A percentile compares a stretch with the other conserved stretches of the same genome.
phyloP scores from a whole-genome alignment of 2,329 filamentous ascomycete species.

The Beauveria pseudobassiana region DNA sequence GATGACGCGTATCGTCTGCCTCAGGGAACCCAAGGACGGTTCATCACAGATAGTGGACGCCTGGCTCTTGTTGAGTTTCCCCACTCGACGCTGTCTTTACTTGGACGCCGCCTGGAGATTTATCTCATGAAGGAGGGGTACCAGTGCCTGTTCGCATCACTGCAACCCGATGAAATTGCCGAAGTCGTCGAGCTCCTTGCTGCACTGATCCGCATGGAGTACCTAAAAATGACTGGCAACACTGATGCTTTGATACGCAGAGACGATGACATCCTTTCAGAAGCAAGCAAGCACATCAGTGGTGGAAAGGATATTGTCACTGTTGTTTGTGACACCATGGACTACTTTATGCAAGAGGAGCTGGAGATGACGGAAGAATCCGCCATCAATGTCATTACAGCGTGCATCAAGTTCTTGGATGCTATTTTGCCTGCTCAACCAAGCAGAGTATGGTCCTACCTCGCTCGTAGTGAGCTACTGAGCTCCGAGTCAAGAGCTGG shows the following conservation, averaged over 20 bases:
- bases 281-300: conserved; percentile 46
- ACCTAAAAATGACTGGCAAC: conserved; percentile 27
- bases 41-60: conserved; percentile 70
- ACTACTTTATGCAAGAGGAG: conserved; percentile 57
- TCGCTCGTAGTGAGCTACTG: conserved; percentile 73
- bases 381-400: conserved; percentile 56
- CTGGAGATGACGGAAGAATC: conserved; percentile 50
- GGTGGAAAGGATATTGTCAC: conserved; percentile 67
- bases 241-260: conserved; percentile 25
- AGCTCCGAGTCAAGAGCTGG: conserved; percentile 69
- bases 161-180: conserved; percentile 55
- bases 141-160: conserved; percentile 42
- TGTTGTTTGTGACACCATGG: conserved; percentile 78
- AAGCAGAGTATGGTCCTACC: conserved; percentile 81
- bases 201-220: conserved; percentile 54
- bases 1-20: conserved; percentile 55
- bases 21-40: conserved; percentile 57
- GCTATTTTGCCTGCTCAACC: conserved; percentile 68
- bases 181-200: conserved; percentile 71
- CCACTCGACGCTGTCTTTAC: conserved; percentile 72
- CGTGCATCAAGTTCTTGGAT: conserved; percentile 74
- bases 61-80: conserved; percentile 69
- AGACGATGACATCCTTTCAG: conserved; percentile 43
- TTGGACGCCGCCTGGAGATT: conserved; percentile 69
- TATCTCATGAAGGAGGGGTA: conserved; percentile 51